Conservation (phyloP, 179 eudicot species). For the Beta lomatogona region DNA sequence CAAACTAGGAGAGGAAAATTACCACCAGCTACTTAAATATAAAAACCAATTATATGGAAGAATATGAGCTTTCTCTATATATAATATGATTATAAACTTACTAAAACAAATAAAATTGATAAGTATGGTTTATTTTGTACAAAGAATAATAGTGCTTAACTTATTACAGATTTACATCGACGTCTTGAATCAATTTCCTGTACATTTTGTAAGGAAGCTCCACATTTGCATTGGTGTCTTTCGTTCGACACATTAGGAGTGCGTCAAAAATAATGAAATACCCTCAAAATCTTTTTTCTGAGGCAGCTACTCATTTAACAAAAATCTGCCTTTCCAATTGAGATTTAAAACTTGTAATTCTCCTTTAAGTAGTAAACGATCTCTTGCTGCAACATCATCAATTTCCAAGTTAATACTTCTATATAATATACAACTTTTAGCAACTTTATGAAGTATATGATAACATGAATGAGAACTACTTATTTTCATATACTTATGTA, state of each 20-base stretch:
- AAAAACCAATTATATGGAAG: neutral
- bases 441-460: no score
- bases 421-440: neutral
- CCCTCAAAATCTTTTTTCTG: neutral
- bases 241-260: neutral
- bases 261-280: slow-evolving; percentile 2
- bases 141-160: neutral
- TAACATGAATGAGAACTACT: neutral
- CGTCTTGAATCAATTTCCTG: slow-evolving; percentile 10
- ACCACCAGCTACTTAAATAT: neutral
- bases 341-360: slow-evolving; percentile 65
- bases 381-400: slow-evolving; percentile 76
- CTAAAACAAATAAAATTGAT: slow-evolving; percentile 3
- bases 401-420: neutral
- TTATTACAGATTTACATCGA: slow-evolving; percentile 1
- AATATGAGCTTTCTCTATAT: neutral
- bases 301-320: neutral
- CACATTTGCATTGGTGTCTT: slow-evolving; percentile 20
- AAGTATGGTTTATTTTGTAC: slow-evolving; percentile 15
- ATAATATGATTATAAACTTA: neutral
- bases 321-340: neutral
- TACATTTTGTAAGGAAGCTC: slow-evolving; percentile 22
- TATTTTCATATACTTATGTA: neutral
- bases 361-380: slow-evolving; percentile 73
- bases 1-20: neutral